Conservation (phyloP, 495 filamentous ascomycete genomes). For the Hamigera avellanea region DNA sequence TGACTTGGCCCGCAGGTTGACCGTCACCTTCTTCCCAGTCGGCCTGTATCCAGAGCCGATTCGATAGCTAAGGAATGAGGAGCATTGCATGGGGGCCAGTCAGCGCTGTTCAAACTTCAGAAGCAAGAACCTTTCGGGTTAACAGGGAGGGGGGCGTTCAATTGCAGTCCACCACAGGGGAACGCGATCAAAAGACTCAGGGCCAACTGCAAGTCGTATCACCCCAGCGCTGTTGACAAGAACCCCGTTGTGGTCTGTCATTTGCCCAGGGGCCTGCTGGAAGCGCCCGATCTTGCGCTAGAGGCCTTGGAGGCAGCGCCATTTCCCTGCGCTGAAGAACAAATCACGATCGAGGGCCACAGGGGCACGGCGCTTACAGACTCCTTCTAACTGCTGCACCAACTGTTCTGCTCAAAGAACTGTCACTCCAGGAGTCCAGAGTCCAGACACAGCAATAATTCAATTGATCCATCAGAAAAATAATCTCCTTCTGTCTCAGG, state of each 20-base stretch:
- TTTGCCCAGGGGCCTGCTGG: conserved; percentile 5
- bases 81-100: conserved; percentile 4
- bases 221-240: conserved; percentile 1
- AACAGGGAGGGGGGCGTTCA: too few relatives aligned
- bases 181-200: not conserved
- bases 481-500: too few relatives aligned
- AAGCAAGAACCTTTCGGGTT: not conserved
- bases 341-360: not conserved
- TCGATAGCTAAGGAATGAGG: conserved; percentile 1
- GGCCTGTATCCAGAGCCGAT: conserved; percentile 6
- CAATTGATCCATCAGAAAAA: too few relatives aligned
- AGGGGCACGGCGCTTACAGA: conserved; percentile 8
- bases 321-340: too few relatives aligned
- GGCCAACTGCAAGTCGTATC: conserved; percentile 7
- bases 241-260: conserved; percentile 5
- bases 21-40: too few relatives aligned
- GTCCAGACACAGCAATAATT: too few relatives aligned
- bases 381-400: too few relatives aligned
- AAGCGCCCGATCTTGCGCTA: conserved; percentile 10
- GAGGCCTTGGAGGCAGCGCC: too few relatives aligned
- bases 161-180: too few relatives aligned
- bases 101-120: too few relatives aligned
- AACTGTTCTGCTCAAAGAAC: too few relatives aligned
- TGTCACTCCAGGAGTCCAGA: too few relatives aligned
- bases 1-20: conserved; percentile 23